Base-by-base conservation (phyloP, 441 rosid genomes). In the Populus hybrid region DNA sequence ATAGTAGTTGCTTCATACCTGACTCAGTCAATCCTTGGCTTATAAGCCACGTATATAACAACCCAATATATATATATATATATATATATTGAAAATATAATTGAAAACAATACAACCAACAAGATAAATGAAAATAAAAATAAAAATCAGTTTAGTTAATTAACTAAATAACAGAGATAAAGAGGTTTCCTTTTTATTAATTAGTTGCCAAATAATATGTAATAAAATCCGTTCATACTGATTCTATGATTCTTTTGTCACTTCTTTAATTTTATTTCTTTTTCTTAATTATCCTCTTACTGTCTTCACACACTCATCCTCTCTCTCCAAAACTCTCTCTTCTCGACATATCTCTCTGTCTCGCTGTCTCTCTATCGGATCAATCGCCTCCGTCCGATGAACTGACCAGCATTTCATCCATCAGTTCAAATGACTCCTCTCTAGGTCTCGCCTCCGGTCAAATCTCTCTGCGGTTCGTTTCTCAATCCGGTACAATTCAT, bases 321-420 rank as follows among this genome's bases (percentile, higher is more conserved):
- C 20, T 69, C 32, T 61, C 57, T n/a, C 42, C 16, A 26, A 26
- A 69, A 8, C 34, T 76, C 20, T 69, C 32, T 61, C 57, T n/a
- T 38, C 34, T 40, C 23, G 24, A 12, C 5, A 21, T 70, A 24
- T 2, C 57, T 36, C 67, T 24, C 68, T 14, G 67, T 70, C 42
- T 74, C 34, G 42, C 67, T 23, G 28, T 32, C 38, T 46, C 57
- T 61, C 67, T 21, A 76, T 85, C 81, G 84, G 82, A 23, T 76
- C 46, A 78, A 63, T 57, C 82, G 26, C 32, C 69, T 59, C 82
- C 78, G 83, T 83, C 81, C 61, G 84, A 80, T 71, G 72, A 75
- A 21, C 79, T 69, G 63, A 66, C 63, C 70, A 69, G 28, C 75
- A 11, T 82, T 61, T 74, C 69, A 74, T 36, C 57, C 78, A 82